Evolutionary conservation across 176 grass and related monocot species (phyloP).

Genomic region (Lolium multiflorum): DNA sequence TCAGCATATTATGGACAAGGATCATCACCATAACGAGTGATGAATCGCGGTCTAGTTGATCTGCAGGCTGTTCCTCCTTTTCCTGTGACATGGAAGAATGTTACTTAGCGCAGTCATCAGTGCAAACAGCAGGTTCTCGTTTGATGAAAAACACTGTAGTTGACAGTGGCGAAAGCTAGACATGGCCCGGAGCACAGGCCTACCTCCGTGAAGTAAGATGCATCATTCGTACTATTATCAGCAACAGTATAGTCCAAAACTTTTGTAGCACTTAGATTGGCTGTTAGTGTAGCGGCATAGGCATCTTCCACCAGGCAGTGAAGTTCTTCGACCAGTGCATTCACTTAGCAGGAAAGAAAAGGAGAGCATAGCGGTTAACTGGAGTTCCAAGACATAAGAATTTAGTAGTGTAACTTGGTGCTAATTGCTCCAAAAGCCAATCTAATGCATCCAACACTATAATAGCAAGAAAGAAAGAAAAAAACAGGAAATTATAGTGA

Average conservation of each 20-base stretch:
- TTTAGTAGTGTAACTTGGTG: not conserved
- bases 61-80: conserved; percentile 14
- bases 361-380: not conserved
- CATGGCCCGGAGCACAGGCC: not conserved
- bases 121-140: not conserved
- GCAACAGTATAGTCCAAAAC: not conserved
- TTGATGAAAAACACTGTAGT: not conserved
- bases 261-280: conserved; percentile 38
- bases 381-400: not conserved
- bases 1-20: conserved; percentile 63
- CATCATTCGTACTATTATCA: not conserved
- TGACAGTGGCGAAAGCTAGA: not conserved
- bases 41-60: conserved; percentile 42
- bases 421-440: not conserved
- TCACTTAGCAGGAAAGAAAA: conserved; percentile 46
- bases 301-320: conserved; percentile 51
- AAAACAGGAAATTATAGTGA: not conserved
- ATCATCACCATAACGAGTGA: conserved; percentile 48
- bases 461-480: not conserved
- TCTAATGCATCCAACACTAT: not conserved
- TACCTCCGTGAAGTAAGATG: conserved; percentile 30
- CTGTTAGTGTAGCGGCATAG: conserved; percentile 34
- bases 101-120: not conserved
- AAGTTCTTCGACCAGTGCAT: conserved; percentile 59
- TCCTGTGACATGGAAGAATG: conserved; percentile 43